Base-by-base conservation (phyloP, 768 basidiomycete species). In the Agrocybe chaxingu region DNA sequence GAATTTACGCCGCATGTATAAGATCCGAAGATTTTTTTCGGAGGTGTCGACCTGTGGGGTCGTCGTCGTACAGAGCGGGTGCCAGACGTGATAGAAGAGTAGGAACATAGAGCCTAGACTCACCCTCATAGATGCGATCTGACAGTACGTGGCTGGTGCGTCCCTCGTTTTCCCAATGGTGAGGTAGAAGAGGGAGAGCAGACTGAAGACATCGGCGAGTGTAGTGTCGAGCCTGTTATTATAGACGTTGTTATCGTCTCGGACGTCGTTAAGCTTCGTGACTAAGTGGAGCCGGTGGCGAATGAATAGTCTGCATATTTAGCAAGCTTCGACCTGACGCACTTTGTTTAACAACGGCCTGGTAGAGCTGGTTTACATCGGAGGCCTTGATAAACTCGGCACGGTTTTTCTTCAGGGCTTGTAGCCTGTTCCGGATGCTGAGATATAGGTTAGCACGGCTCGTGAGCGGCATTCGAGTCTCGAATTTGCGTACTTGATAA, bases 151-250 rank as follows among this genome's bases (percentile, higher is more conserved):
- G 19, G 95, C 96, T 0, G 96, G 95, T 8, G 87, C 87, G 67
- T 98, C 95, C 57, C 86, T 84, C 36, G 92, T 94, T 73, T 94
- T 95, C 38, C 97, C 97, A 54, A 99, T 94, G 34, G 95, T 97
- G 60, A 99, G 84, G 76, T 94, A 99, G 79, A 97, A 98, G 57
- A 99, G 80, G 10, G 93, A 96, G 39, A 99, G 81, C 43, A 99
- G 79, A 62, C 82, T 87, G 73, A 98, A 98, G 34, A 98, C 96
- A 70, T 99, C 97, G 29, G 92, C 86, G 41, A 99, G 83, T 3
- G 93, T 90, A 5, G 92, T 95, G 71, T 99, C 97, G 40, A 99
- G 78, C 45, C 97, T 78, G 68, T 98, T 99, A 62, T 85, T 89
- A 70, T 84, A 82, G 7, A 80, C 73, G 16, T 81, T 80, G 54